These are phyloP conservation scores for Sugiyamaella castrensis DNA, from an alignment of 1,139 yeast species.

Conservation along the genomic window DNA sequence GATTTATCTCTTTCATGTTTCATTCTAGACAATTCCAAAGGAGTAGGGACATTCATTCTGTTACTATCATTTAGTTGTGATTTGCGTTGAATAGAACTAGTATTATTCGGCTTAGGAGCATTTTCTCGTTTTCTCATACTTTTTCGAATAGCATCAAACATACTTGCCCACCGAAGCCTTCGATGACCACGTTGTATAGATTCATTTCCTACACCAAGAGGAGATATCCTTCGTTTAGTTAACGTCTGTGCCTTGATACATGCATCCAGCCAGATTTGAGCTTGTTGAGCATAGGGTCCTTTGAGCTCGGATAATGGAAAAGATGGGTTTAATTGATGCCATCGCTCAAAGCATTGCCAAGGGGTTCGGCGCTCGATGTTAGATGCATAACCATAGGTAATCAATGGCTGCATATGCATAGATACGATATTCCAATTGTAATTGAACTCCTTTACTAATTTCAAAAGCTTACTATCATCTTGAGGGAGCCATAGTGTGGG, in stretches of 20 bases:
- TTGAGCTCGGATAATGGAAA: slow-evolving; percentile 83
- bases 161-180: slow-evolving; percentile 88
- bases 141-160: slow-evolving; percentile 94
- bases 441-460: slow-evolving; percentile 79
- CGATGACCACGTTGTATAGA: slow-evolving; percentile 91
- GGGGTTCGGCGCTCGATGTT: slow-evolving; percentile 94
- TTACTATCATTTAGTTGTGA: slow-evolving; percentile 33
- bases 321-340: slow-evolving; percentile 86
- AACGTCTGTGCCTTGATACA: slow-evolving; percentile 86
- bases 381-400: slow-evolving; percentile 70
- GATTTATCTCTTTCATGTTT: slow-evolving; percentile 85
- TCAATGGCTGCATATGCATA: slow-evolving; percentile 65
- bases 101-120: slow-evolving; percentile 50
- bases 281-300: slow-evolving; percentile 79
- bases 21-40: slow-evolving; percentile 75
- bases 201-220: slow-evolving; percentile 86
- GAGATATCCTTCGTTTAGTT: slow-evolving; percentile 82
- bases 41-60: slow-evolving; percentile 54
- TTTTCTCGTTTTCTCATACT: slow-evolving; percentile 84
- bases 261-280: slow-evolving; percentile 89
- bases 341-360: slow-evolving; percentile 97
- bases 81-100: slow-evolving; percentile 27
- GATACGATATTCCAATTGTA: slow-evolving; percentile 94
- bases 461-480: slow-evolving; percentile 78
- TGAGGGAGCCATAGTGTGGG: slow-evolving; percentile 97